Percentiles rank a stretch among this genome's conserved stretches.
These are phyloP conservation scores for Mallotus japonicus DNA, from an alignment of 441 rosid species.

Conservation along the genomic window DNA sequence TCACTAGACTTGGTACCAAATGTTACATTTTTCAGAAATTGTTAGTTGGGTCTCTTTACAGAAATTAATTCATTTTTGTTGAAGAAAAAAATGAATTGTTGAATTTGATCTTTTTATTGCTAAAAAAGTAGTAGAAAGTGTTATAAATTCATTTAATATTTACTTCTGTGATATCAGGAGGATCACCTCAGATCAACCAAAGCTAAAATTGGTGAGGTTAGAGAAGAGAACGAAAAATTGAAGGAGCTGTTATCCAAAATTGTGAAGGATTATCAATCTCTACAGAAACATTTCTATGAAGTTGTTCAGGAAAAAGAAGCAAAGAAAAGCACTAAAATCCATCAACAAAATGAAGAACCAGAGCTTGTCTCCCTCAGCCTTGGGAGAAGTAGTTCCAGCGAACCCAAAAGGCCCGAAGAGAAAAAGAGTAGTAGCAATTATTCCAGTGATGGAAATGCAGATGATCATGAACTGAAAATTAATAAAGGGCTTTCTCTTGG, in stretches of 20 bases:
- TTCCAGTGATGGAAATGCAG: conserved; percentile 15
- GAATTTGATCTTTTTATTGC: too few relatives aligned
- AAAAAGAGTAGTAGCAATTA: conserved; percentile 27
- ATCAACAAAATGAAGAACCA: conserved; percentile 25
- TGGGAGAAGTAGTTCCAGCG: conserved; percentile 44
- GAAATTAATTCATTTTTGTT: too few relatives aligned
- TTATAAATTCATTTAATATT: neutral
- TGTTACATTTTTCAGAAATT: neutral
- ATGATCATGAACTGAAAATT: conserved; percentile 23
- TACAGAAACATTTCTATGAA: conserved; percentile 51
- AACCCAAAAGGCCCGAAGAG: conserved; percentile 29
- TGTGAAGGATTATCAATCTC: conserved; percentile 53
- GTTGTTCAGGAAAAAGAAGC: conserved; percentile 34
- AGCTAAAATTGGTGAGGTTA: conserved; percentile 64
- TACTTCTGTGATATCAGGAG: conserved; percentile 29
- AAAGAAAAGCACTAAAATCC: conserved; percentile 18
- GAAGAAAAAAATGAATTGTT: too few relatives aligned
- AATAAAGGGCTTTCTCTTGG: conserved; percentile 44
- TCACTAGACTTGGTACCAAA: too few relatives aligned
- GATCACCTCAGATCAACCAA: conserved; percentile 48
- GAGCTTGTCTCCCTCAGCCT: conserved; percentile 72
- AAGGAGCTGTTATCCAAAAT: conserved; percentile 46
- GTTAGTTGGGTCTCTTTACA: too few relatives aligned
- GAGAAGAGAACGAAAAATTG: conserved; percentile 67
- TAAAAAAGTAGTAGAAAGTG: too few relatives aligned